Percentiles rank a stretch among this genome's conserved stretches.
Evolutionary conservation across 192 early-diverging fungal species (phyloP).

Genomic region (Helicostylum pulchrum): DNA sequence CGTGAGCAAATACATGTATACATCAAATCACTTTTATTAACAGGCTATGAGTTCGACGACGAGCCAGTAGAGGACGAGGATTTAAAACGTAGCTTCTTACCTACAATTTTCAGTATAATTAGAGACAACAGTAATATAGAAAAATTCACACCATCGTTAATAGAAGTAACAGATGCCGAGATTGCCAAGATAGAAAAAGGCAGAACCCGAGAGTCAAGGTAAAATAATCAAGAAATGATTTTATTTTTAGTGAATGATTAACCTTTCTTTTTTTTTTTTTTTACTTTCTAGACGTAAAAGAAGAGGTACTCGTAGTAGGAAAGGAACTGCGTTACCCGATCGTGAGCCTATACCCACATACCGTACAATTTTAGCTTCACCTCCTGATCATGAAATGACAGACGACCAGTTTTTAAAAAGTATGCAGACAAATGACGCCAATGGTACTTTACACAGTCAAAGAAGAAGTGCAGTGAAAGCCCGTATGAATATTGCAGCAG

Average conservation of each 20-base stretch:
- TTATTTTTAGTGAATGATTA: not conserved
- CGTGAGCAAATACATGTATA: constrained; percentile 88
- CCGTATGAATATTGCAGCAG: constrained; percentile 34
- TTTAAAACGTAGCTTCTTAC: constrained; percentile 64
- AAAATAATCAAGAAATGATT: not conserved
- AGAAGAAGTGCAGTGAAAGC: constrained; percentile 31
- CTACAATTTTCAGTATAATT: constrained; percentile 51
- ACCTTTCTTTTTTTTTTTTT: no score
- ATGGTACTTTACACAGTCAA: constrained; percentile 12
- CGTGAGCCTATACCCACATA: constrained; percentile 66
- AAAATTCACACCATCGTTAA: constrained; percentile 60
- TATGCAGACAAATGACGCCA: not conserved
- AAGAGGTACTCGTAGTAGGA: constrained; percentile 76
- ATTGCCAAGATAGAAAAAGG: constrained; percentile 83
- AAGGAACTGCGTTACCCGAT: constrained; percentile 62
- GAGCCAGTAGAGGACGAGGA: constrained; percentile 78
- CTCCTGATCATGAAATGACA: constrained; percentile 39
- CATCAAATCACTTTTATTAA: constrained; percentile 76
- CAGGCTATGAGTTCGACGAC: constrained; percentile 72
- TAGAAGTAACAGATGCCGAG: constrained; percentile 63
- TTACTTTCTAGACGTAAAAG: constrained; percentile 63
- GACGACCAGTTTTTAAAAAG: constrained; percentile 36
- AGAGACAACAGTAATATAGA: constrained; percentile 51
- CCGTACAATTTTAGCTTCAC: constrained; percentile 47
- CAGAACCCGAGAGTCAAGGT: constrained; percentile 70